Evolutionary conservation across 345 rosid species (phyloP).

Genomic region (Draba incana): DNA sequence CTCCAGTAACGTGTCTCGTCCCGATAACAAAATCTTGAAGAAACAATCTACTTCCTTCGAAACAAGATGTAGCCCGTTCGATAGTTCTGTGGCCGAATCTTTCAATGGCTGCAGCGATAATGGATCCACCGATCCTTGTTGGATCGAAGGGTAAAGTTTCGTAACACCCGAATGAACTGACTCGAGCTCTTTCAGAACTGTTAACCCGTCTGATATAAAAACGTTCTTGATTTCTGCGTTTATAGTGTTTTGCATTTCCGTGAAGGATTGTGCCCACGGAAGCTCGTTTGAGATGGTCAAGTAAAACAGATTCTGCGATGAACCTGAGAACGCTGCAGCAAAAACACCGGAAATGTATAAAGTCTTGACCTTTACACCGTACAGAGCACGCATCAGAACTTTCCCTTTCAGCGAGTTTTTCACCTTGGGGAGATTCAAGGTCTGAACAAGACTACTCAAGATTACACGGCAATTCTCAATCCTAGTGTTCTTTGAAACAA

Average conservation of each 20-base stretch:
- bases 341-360: slow-evolving; percentile 41
- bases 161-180: slow-evolving; percentile 37
- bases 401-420: slow-evolving; percentile 46
- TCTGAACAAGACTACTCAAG: slow-evolving; percentile 38
- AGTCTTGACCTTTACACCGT: slow-evolving; percentile 47
- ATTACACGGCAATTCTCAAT: slow-evolving; percentile 34
- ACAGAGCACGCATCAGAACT: slow-evolving; percentile 43
- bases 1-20: slow-evolving; percentile 43
- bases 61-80: slow-evolving; percentile 42
- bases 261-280: slow-evolving; percentile 43
- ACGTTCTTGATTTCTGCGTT: slow-evolving; percentile 38
- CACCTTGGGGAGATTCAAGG: slow-evolving; percentile 46
- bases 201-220: slow-evolving; percentile 37
- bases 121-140: slow-evolving; percentile 34
- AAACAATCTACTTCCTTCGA: slow-evolving; percentile 44
- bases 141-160: slow-evolving; percentile 33
- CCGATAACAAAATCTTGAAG: slow-evolving; percentile 43
- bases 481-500: slow-evolving; percentile 40
- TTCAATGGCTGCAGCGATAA: slow-evolving; percentile 28
- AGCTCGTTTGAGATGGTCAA: slow-evolving; percentile 38
- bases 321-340: slow-evolving; percentile 44
- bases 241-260: slow-evolving; percentile 41
- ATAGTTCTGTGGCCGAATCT: slow-evolving; percentile 34
- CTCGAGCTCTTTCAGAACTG: slow-evolving; percentile 44
- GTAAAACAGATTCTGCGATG: slow-evolving; percentile 39